A percentile compares a stretch with the other conserved stretches of the same genome.
Evolutionary conservation across 208 protist genomes (phyloP).

Genomic region (Naegleria lovaniensis): DNA sequence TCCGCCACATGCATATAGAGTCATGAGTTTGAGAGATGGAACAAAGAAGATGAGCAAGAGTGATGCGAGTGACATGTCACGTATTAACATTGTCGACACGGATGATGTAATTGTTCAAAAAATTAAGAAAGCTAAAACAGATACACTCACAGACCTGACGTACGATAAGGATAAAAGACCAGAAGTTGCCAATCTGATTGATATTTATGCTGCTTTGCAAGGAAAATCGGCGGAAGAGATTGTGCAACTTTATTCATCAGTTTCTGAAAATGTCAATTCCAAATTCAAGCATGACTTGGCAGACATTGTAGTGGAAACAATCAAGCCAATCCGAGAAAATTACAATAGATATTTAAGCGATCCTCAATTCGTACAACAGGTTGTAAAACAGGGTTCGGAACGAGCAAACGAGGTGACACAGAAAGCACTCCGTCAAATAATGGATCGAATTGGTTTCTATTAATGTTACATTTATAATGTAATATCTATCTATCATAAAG

Average conservation of each 20-base stretch:
- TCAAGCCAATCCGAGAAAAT: neutral
- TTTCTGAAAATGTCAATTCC: neutral
- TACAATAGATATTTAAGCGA: neutral
- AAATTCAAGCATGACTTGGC: neutral
- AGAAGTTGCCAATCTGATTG: conserved; percentile 37
- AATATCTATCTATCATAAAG: too few relatives aligned
- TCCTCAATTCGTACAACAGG: neutral
- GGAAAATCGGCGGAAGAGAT: neutral
- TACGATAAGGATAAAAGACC: conserved; percentile 33
- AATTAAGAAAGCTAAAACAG: conserved; percentile 41
- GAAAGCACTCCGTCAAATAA: neutral
- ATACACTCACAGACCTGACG: conserved; percentile 19
- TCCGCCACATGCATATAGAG: conserved; percentile 29
- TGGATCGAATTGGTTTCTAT: neutral
- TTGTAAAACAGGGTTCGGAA: neutral
- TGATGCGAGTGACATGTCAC: conserved; percentile 32
- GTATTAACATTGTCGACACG: conserved; percentile 49
- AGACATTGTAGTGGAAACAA: neutral
- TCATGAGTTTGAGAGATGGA: conserved; percentile 50
- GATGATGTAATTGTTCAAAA: conserved; percentile 38
- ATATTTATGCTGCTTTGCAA: conserved; percentile 31
- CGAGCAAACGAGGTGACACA: neutral
- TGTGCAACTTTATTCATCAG: neutral
- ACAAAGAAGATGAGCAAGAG: conserved; percentile 55
- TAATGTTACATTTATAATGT: too few relatives aligned